phyloP scores from a whole-genome alignment of 768 basidiomycete genomes.

The Inosperma sp. region DNA sequence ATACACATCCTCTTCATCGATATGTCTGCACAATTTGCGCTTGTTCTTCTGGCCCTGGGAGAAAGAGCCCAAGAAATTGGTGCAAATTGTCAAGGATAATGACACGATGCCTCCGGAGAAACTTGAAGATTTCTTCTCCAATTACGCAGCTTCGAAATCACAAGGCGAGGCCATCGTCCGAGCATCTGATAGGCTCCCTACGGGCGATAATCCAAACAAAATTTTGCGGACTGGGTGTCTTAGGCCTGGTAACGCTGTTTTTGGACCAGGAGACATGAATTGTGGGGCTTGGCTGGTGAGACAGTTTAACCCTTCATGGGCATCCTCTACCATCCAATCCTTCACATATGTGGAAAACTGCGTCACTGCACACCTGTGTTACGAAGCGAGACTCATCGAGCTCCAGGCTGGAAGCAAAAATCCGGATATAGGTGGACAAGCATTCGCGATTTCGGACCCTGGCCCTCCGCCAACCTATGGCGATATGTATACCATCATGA shows the following conservation, averaged over 20 bases:
- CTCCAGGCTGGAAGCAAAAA: slow-evolving; percentile 27
- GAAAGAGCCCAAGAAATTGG: slow-evolving; percentile 47
- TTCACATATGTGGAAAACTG: slow-evolving; percentile 77
- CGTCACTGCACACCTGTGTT: slow-evolving; percentile 64
- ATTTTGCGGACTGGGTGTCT: slow-evolving; percentile 65
- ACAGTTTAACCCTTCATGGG: slow-evolving; percentile 60
- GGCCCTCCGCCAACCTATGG: slow-evolving; percentile 59
- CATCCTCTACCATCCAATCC: slow-evolving; percentile 51
- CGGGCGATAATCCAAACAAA: slow-evolving; percentile 16
- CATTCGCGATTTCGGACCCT: slow-evolving; percentile 62
- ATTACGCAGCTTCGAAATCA: slow-evolving; percentile 67
- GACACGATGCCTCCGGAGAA: slow-evolving; percentile 46
- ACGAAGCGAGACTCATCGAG: slow-evolving; percentile 68
- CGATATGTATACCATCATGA: slow-evolving; percentile 54
- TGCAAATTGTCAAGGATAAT: slow-evolving; percentile 64
- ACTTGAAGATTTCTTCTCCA: slow-evolving; percentile 68
- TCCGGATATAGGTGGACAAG: slow-evolving; percentile 71
- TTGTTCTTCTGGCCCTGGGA: slow-evolving; percentile 80
- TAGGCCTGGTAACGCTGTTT: slow-evolving; percentile 75
- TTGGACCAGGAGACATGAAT: slow-evolving; percentile 70
- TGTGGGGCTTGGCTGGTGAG: slow-evolving; percentile 61
- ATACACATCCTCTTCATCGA: slow-evolving; percentile 71
- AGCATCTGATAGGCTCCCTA: slow-evolving; percentile 30
- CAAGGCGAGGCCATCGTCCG: slow-evolving; percentile 49
- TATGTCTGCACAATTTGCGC: slow-evolving; percentile 51